Conservation (phyloP, 2,329 filamentous ascomycete genomes). For the Arthrobotrys pseudoclavata region DNA sequence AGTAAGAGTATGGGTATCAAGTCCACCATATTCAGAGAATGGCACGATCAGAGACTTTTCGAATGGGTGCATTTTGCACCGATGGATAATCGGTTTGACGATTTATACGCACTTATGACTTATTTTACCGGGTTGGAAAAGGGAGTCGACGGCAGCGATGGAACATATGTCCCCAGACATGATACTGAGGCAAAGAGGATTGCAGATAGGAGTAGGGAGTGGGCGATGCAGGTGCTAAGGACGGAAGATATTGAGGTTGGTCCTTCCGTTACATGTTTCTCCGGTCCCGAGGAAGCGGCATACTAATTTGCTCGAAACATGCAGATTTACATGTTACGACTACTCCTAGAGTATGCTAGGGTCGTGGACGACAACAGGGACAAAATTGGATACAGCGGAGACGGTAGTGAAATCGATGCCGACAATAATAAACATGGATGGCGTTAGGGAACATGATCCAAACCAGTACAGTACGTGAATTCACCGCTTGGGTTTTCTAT, state of each 20-base stretch:
- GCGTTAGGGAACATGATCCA: neutral
- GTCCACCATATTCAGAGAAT: conserved; percentile 82
- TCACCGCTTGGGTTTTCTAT: neutral
- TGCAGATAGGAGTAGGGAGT: conserved; percentile 75
- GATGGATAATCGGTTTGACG: conserved; percentile 80
- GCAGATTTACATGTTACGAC: conserved; percentile 77
- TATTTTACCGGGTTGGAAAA: conserved; percentile 61
- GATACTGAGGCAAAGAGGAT: conserved; percentile 76
- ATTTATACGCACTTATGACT: conserved; percentile 72
- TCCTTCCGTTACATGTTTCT: neutral
- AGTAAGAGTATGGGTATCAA: conserved; percentile 81
- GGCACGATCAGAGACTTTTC: conserved; percentile 81
- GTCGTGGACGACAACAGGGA: conserved; percentile 67
- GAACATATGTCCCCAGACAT: conserved; percentile 66
- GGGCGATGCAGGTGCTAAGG: conserved; percentile 77
- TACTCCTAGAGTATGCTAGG: conserved; percentile 75
- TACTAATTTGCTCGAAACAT: conserved; percentile 64
- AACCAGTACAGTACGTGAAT: neutral
- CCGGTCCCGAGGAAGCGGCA: neutral
- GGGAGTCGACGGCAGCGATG: conserved; percentile 22
- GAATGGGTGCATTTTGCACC: conserved; percentile 86
- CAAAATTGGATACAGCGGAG: conserved; percentile 65
- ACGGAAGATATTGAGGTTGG: conserved; percentile 68
- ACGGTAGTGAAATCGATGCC: conserved; percentile 58
- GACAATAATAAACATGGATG: conserved; percentile 4